Percentiles rank a stretch among this genome's conserved stretches.
These are phyloP conservation scores for Sporormia fimetaria DNA, from an alignment of 495 filamentous ascomycete species.

Conservation along the genomic window DNA sequence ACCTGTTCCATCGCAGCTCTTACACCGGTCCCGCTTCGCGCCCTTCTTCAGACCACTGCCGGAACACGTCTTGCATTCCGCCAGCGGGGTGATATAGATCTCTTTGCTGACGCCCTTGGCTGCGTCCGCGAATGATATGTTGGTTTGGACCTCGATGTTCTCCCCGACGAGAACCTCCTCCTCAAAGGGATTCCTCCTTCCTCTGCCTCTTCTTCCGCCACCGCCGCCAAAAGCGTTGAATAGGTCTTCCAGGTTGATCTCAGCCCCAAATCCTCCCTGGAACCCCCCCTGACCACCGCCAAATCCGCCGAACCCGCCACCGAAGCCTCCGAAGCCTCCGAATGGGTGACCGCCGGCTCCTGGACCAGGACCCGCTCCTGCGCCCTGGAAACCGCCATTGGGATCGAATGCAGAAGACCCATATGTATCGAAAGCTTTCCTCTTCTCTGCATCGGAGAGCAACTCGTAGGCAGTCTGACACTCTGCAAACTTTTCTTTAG, in stretches of 20 bases:
- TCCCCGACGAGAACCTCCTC: constrained; percentile 75
- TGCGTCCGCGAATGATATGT: constrained; percentile 89
- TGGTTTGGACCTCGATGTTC: constrained; percentile 86
- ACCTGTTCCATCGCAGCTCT: constrained; percentile 73
- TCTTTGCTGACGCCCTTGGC: constrained; percentile 76
- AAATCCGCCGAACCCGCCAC: constrained; percentile 43
- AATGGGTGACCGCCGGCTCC: constrained; percentile 35
- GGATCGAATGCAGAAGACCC: constrained; percentile 84
- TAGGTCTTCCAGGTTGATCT: constrained; percentile 91
- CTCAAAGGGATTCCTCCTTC: constrained; percentile 47
- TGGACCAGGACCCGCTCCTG: constrained; percentile 45
- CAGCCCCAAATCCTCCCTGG: constrained; percentile 48
- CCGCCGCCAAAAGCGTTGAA: constrained; percentile 76
- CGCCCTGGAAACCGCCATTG: constrained; percentile 50
- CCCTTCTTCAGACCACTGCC: constrained; percentile 80
- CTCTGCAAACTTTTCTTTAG: constrained; percentile 89
- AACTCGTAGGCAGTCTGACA: constrained; percentile 88
- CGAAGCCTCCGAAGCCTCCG: constrained; percentile 42
- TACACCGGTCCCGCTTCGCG: constrained; percentile 57
- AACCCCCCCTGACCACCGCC: constrained; percentile 36
- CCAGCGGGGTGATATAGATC: constrained; percentile 64
- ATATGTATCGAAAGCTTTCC: constrained; percentile 79
- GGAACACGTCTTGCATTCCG: constrained; percentile 65
- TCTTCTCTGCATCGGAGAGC: constrained; percentile 82
- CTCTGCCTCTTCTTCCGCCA: constrained; percentile 42